Conservation (phyloP, 495 filamentous ascomycete species). For the Acidiella bohemica region DNA sequence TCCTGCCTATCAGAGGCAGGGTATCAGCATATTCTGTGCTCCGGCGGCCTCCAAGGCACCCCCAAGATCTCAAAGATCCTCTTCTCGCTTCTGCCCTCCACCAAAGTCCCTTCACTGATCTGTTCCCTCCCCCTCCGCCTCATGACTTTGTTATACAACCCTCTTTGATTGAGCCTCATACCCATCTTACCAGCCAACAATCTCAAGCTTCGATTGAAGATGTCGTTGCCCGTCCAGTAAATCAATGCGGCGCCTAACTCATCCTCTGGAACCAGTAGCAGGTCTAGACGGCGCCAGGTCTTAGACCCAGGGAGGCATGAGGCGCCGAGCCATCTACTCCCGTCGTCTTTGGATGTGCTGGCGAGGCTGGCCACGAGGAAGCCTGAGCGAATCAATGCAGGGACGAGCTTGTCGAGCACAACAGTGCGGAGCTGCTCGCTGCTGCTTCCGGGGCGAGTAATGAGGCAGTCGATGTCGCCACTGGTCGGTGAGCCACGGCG, state of each 20-base stretch:
- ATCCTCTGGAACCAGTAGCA: conserved; percentile 67
- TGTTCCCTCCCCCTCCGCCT: conserved; percentile 45
- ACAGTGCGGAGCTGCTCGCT: conserved; percentile 46
- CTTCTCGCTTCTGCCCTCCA: conserved; percentile 68
- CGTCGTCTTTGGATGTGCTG: conserved; percentile 30
- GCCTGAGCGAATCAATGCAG: conserved; percentile 40
- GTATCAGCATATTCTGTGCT: conserved; percentile 58
- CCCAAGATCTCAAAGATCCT: conserved; percentile 76
- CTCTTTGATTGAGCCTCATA: conserved; percentile 76
- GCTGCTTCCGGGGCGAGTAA: conserved; percentile 54
- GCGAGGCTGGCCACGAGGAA: conserved; percentile 50
- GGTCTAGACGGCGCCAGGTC: conserved; percentile 69
- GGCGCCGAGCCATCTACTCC: conserved; percentile 81
- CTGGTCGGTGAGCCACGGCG: conserved; percentile 61
- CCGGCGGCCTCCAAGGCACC: conserved; percentile 75
- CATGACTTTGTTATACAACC: conserved; percentile 63
- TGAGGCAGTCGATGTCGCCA: conserved; percentile 75
- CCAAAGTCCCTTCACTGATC: conserved; percentile 55
- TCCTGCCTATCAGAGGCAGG: neutral
- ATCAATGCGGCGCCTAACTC: conserved; percentile 81
- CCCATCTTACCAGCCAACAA: conserved; percentile 71
- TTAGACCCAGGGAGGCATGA: conserved; percentile 44
- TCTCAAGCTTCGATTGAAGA: conserved; percentile 85
- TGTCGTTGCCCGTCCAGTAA: conserved; percentile 94
- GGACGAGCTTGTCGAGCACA: conserved; percentile 52